Evolutionary conservation across 2,329 filamentous ascomycete species (phyloP), one percentile per base, ranked within the genome.

Genomic region (Calonectria pseudoreteaudii): DNA sequence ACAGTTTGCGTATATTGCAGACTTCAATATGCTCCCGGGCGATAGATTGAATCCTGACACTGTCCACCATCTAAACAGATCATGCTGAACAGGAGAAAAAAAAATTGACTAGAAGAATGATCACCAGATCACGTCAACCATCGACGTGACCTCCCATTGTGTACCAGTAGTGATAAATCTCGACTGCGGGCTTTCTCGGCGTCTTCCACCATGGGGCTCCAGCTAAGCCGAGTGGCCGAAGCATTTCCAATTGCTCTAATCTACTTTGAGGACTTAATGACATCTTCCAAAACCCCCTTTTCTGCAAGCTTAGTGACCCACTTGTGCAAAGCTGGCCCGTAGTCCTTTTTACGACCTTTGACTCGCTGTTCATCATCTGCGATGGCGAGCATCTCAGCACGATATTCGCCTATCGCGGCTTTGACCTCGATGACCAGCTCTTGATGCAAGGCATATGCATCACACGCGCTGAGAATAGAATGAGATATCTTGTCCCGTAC

Each of bases 221-320:
- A 47, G 44, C n/a, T 20, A 14, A 28, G 41, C 26, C 14, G 28
- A n/a, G 20, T 16, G 18, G 36, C 16, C 23, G 10, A 13, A 62
- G 20, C 2, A 41, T 26, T 18, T 34, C 31, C 31, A 26, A 62
- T 31, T 44, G 13, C 31, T 20, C 26, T 23, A 13, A 8, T 34
- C 67, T 69, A 78, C 47, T 67, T 77, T 9, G 78, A 77, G 31
- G 76, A 73, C 18, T 79, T 80, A 14, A 86, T 82, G 6, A 85
- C 62, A 44, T 87, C 84, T 76, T 87, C 85, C 70, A 97, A 82
- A 2, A 91, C 84, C 1, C 91, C 91, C 78, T 93, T 92, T 73
- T 92, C 91, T 1, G 93, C 93, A 71, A 97, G 87, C 74, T 90
- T 90, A 76, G 89, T 89, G 56, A 96, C 84, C 92, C 94, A 96